phyloP scores from a whole-genome alignment of 2,329 filamentous ascomycete genomes.

The Claviceps sp. region DNA sequence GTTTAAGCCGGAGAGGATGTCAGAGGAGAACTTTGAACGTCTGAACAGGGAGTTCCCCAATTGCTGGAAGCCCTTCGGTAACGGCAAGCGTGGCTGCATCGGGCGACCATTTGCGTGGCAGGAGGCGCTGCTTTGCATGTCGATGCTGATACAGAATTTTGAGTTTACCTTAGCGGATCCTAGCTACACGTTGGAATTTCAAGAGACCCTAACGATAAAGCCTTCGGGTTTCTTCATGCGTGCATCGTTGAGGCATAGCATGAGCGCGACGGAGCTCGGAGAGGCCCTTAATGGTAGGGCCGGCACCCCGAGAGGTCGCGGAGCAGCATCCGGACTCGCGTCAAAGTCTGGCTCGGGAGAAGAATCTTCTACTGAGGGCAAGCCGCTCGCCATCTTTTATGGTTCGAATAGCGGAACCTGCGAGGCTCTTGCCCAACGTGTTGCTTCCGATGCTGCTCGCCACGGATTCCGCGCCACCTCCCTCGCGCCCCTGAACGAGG shows the following conservation, averaged over 20 bases:
- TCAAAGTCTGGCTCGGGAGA: background rate
- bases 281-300: slow-evolving; percentile 26
- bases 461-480: slow-evolving; percentile 45
- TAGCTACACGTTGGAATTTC: slow-evolving; percentile 40
- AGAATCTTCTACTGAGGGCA: slow-evolving; percentile 11
- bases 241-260: slow-evolving; percentile 36
- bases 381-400: slow-evolving; percentile 52
- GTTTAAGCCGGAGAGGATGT: slow-evolving; percentile 60
- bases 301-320: slow-evolving; percentile 4
- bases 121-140: slow-evolving; percentile 48
- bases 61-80: slow-evolving; percentile 63
- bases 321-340: background rate
- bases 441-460: slow-evolving; percentile 43
- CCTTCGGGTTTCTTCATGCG: slow-evolving; percentile 51
- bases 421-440: slow-evolving; percentile 50
- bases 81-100: slow-evolving; percentile 57
- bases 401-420: slow-evolving; percentile 67
- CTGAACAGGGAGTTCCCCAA: slow-evolving; percentile 47
- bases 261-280: slow-evolving; percentile 33
- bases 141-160: slow-evolving; percentile 58
- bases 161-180: slow-evolving; percentile 51
- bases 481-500: slow-evolving; percentile 46
- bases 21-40: slow-evolving; percentile 51
- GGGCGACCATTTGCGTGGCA: slow-evolving; percentile 65
- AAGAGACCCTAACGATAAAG: slow-evolving; percentile 48